Conservation (phyloP, 2,329 filamentous ascomycete species). For the Diplodia corticola region DNA sequence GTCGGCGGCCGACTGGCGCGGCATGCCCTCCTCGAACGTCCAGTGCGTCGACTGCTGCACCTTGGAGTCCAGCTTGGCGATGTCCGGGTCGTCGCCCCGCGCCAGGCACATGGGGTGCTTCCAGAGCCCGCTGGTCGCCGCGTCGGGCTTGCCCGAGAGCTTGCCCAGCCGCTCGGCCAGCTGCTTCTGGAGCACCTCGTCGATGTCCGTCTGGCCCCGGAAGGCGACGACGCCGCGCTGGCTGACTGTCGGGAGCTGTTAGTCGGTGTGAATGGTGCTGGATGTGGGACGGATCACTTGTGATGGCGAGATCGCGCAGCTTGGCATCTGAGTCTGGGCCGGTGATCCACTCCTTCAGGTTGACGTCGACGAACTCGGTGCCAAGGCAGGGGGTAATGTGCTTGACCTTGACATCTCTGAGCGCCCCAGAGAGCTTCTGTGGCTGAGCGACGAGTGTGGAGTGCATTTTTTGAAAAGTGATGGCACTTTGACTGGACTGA, state of each 20-base stretch:
- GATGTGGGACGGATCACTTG: conserved; percentile 28
- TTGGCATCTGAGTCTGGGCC: conserved; percentile 63
- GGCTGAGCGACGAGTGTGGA: conserved; percentile 34
- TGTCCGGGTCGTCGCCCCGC: conserved; percentile 43
- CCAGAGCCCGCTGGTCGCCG: conserved; percentile 55
- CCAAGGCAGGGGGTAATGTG: conserved; percentile 65
- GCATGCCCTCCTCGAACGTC: conserved; percentile 26
- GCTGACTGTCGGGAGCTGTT: conserved; percentile 50
- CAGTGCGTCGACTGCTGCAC: conserved; percentile 36
- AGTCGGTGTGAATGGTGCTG: neutral
- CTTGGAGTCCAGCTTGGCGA: conserved; percentile 36
- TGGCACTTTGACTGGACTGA: neutral
- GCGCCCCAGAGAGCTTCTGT: conserved; percentile 51
- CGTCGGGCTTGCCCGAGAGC: conserved; percentile 57
- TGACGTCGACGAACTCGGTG: conserved; percentile 57
- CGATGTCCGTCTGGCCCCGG: conserved; percentile 51
- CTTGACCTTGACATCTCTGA: conserved; percentile 56
- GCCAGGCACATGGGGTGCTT: conserved; percentile 58
- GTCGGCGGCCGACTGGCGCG: conserved; percentile 37
- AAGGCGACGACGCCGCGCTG: conserved; percentile 57
- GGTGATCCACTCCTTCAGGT: conserved; percentile 63
- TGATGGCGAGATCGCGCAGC: conserved; percentile 61
- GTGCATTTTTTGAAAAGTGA: neutral
- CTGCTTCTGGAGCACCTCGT: conserved; percentile 53
- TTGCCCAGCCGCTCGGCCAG: conserved; percentile 57